These are phyloP conservation scores for Chrysopogon serrulatus DNA, from an alignment of 176 grass and related monocot species.

Conservation along the genomic window DNA sequence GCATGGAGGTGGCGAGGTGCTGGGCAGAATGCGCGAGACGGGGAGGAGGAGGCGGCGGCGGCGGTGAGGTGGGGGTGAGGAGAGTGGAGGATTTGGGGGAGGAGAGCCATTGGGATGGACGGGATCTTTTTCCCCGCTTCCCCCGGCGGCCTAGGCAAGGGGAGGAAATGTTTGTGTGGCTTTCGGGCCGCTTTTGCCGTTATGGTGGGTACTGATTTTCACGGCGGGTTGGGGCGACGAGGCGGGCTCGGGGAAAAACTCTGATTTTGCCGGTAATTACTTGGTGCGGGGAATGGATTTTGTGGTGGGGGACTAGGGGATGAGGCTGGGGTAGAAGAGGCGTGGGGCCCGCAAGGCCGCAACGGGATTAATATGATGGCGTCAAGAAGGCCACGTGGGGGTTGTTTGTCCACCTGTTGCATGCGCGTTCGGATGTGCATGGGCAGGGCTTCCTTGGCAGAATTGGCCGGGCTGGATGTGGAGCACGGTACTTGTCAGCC, in stretches of 20 bases:
- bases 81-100: slow-evolving; percentile 63
- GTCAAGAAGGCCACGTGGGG: slow-evolving; percentile 39
- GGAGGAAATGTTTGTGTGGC: slow-evolving; percentile 24
- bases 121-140: not conserved
- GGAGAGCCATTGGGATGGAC: slow-evolving; percentile 48
- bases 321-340: not conserved
- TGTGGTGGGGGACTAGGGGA: not conserved
- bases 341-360: not conserved
- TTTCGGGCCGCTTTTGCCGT: slow-evolving; percentile 2
- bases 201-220: slow-evolving; percentile 24
- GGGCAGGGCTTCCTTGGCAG: not conserved
- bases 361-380: slow-evolving; percentile 22
- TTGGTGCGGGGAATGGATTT: not conserved
- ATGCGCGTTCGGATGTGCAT: not conserved
- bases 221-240: not conserved
- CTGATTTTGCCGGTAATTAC: too few species aligned
- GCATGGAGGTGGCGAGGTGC: slow-evolving; percentile 35
- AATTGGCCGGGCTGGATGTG: not conserved
- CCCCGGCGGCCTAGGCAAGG: slow-evolving; percentile 15
- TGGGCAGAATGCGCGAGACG: slow-evolving; percentile 32
- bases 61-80: slow-evolving; percentile 20
- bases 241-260: not conserved
- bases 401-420: slow-evolving; percentile 35
- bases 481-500: too few species aligned
- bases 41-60: not conserved